Conservation (phyloP, 495 filamentous ascomycete species). For the Hyphodiscus hymeniophilus region DNA sequence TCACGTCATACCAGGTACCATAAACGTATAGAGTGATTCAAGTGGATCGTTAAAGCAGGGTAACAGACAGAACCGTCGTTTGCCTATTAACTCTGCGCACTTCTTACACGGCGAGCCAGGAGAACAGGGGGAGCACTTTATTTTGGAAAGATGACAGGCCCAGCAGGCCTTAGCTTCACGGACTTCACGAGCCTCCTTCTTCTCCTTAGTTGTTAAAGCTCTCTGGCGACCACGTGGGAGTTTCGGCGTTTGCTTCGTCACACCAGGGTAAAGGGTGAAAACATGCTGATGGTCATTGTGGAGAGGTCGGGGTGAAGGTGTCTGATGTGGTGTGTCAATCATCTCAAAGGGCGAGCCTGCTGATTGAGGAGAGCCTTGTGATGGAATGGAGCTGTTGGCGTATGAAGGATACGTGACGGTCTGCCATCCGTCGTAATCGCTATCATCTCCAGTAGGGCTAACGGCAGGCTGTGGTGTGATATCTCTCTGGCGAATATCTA, state of each 20-base stretch:
- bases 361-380: slow-evolving; percentile 8
- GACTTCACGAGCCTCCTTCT: slow-evolving; percentile 19
- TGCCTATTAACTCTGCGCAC: slow-evolving; percentile 19
- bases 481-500: slow-evolving; percentile 1
- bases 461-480: slow-evolving; percentile 7
- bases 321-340: slow-evolving; percentile 4
- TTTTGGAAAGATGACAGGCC: slow-evolving; percentile 25
- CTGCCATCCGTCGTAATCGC: neutral
- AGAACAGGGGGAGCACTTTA: slow-evolving; percentile 24
- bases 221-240: slow-evolving; percentile 14
- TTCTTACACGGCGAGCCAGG: slow-evolving; percentile 20
- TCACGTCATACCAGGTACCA: slow-evolving; percentile 17
- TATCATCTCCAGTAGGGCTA: neutral
- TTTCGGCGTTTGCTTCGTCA: slow-evolving; percentile 11
- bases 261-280: slow-evolving; percentile 7
- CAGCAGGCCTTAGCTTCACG: slow-evolving; percentile 22
- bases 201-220: slow-evolving; percentile 16
- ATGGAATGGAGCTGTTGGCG: slow-evolving; percentile 7
- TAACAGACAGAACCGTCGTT: slow-evolving; percentile 21
- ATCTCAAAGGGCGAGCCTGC: neutral
- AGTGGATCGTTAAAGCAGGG: slow-evolving; percentile 23
- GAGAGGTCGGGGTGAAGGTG: slow-evolving; percentile 4
- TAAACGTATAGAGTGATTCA: slow-evolving; percentile 15
- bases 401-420: neutral
- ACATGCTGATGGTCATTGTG: slow-evolving; percentile 13